A percentile compares a stretch with the other conserved stretches of the same genome.
These are phyloP conservation scores for Scheffersomyces stipitis DNA, from an alignment of 805 yeast genomes.

Conservation along the genomic window DNA sequence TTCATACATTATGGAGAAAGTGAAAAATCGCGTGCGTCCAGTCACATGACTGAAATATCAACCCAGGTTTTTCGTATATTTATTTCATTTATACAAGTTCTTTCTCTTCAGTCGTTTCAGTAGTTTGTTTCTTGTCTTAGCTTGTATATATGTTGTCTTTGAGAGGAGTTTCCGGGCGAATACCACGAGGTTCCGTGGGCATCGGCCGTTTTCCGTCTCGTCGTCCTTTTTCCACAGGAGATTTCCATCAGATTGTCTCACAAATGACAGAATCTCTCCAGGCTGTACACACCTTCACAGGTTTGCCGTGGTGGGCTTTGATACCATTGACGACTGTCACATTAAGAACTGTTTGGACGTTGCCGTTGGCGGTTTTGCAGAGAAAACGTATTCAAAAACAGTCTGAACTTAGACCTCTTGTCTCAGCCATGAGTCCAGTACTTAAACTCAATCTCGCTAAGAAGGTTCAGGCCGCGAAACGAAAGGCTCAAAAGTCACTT, in stretches of 20 bases:
- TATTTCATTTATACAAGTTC: too few species aligned
- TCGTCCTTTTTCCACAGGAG: conserved; percentile 26
- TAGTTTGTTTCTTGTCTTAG: too few species aligned
- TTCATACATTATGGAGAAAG: too few species aligned
- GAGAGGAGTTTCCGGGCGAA: too few species aligned
- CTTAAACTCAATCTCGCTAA: conserved; percentile 56
- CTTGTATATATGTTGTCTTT: too few species aligned
- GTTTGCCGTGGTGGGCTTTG: conserved; percentile 80
- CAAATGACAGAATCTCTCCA: conserved; percentile 42
- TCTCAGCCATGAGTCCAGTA: conserved; percentile 75
- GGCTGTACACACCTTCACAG: conserved; percentile 51
- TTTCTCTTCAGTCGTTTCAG: too few species aligned
- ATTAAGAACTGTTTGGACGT: conserved; percentile 63
- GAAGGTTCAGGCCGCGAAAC: conserved; percentile 39
- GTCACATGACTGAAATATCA: too few species aligned
- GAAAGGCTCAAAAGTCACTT: conserved; percentile 15
- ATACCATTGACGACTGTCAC: conserved; percentile 73
- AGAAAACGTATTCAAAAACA: conserved; percentile 70
- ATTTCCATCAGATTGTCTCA: conserved; percentile 31
- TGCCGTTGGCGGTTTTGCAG: conserved; percentile 77
- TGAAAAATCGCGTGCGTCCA: too few species aligned
- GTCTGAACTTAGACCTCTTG: conserved; percentile 66
- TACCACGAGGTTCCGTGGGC: too few species aligned
- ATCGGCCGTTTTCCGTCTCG: too few species aligned
- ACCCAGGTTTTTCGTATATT: too few species aligned